These are phyloP conservation scores for Wilhelminamyces savonicus DNA, from an alignment of 805 yeast species.

Conservation along the genomic window DNA sequence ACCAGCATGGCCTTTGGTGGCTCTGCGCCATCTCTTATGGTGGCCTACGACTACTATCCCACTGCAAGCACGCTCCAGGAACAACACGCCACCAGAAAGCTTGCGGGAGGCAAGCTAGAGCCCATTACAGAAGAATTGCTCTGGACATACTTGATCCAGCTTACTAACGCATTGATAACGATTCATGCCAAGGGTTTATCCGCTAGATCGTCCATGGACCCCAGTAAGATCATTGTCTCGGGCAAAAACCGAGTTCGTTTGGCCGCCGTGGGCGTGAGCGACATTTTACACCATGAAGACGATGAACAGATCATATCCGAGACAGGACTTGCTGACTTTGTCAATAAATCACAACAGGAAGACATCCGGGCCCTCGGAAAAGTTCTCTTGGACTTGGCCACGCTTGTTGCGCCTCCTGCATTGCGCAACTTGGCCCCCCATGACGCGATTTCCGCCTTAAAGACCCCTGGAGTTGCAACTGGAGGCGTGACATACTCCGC, in stretches of 20 bases:
- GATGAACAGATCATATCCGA: slow-evolving; percentile 15
- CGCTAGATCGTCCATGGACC: slow-evolving; percentile 53
- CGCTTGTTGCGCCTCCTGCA: slow-evolving; percentile 24
- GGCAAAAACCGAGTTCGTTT: slow-evolving; percentile 66
- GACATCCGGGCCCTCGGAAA: slow-evolving; percentile 60
- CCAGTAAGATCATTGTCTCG: slow-evolving; percentile 68
- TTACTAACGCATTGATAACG: slow-evolving; percentile 60
- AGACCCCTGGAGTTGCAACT: too few species aligned
- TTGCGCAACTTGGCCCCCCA: slow-evolving; percentile 11
- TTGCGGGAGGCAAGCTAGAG: slow-evolving; percentile 35
- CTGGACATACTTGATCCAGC: slow-evolving; percentile 75
- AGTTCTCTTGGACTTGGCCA: slow-evolving; percentile 50
- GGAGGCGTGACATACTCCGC: too few species aligned
- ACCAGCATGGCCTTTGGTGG: slow-evolving; percentile 84
- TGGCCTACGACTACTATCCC: slow-evolving; percentile 85
- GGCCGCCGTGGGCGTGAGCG: slow-evolving; percentile 65
- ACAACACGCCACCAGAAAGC: slow-evolving; percentile 48
- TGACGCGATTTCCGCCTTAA: slow-evolving; percentile 9
- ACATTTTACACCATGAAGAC: slow-evolving; percentile 47
- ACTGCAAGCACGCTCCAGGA: slow-evolving; percentile 65
- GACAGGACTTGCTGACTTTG: slow-evolving; percentile 7
- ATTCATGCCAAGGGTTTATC: slow-evolving; percentile 62
- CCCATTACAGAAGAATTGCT: slow-evolving; percentile 58
- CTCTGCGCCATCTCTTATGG: slow-evolving; percentile 50
- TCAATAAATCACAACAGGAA: slow-evolving; percentile 34